Evolutionary conservation across 768 basidiomycete species (phyloP), one percentile per base, ranked within the genome.

Genomic region (Clitopilus passeckerianus): DNA sequence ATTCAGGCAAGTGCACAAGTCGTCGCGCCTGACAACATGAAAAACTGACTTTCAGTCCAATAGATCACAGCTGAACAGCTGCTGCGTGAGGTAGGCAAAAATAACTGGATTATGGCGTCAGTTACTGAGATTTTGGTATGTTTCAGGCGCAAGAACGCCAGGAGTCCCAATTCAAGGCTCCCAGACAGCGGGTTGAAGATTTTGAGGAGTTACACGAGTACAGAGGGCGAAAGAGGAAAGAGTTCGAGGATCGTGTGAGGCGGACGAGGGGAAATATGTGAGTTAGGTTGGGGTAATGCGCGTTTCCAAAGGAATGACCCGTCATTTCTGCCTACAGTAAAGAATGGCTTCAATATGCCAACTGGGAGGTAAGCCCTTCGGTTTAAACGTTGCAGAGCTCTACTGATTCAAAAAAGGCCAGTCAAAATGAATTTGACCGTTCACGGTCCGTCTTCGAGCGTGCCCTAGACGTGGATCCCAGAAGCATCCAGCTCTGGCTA

Each of bases 31-130:
- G 8, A 34, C 16, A 23, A 34, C 43, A 3, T 34, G 46, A 41
- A 59, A 53, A 55, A 56, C 30, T 54, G 59, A 52, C 58, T 54
- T 59, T 60, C 63, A 62, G 57, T 53, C 61, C 54, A 52, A 53
- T 74, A 98, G 93, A 95, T 98, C 75, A 98, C 97, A 59, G 93
- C 97, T 14, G 97, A 98, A 75, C 97, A 99, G 75, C 87, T 99
- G 44, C 80, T 99, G 9, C 89, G 97, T 67, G 97, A 99, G 79
- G 92, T 91, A 70, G 58, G 46, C 6, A 5, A 3, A 2, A 3
- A 14, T 20, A 50, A 35, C 1, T 35, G 18, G 43, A 3, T 33
- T 34, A 52, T 0, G 34, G 16, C 15, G 12, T 15, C 55, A 34
- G 46, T 27, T 54, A 54, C n/a, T 34, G 59, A 20, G 58, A 50